Evolutionary conservation across 148 eudicot species (phyloP), one percentile per base, ranked within the genome.

Genomic region (Pouteria glomerata): DNA sequence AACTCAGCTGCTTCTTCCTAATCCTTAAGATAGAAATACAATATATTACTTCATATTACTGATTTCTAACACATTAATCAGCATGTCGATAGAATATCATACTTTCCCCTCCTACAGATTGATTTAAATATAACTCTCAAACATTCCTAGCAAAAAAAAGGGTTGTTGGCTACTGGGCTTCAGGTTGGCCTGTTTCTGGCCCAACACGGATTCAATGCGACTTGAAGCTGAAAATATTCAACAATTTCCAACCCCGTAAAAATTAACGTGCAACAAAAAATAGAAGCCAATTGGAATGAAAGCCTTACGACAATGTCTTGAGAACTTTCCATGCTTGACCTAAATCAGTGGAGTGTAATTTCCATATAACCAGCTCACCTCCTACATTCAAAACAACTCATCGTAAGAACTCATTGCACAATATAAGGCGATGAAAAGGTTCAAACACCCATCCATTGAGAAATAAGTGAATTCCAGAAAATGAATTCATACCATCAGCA

Each of bases 301-400:
- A 66, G 78, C 64, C 96, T 84, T 90, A 95, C 98, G 85, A 83
- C 57, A 94, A 78, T 68, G 96, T 86, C 82, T 91, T 95, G 57
- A 81, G 84, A 70, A 91, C 91, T 84, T 95, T 95, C 98, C 98
- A 95, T 48, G 76, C 71, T 77, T 85, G 86, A 72, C 89, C 90
- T 39, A 76, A 81, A 77, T 95, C 97, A 45, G 83, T 78, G 59
- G 71, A 4, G 68, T 91, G 93, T 61, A 79, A 67, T 80, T 88
- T 95, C 98, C 98, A 95, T 63, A 95, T 60, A 63, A 95, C 76
- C 57, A 95, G 85, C 73, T 95, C 96, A 69, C 98, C 98, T 23
- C 98, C 98, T 91, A 63, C 58, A 80, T 19, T 75, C n/a, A 80
- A 33, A 78, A 76, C 39, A 74, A 67, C 13, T 29, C 30, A 67